phyloP scores from a whole-genome alignment of 805 yeast genomes.

The Candida chilensis region DNA sequence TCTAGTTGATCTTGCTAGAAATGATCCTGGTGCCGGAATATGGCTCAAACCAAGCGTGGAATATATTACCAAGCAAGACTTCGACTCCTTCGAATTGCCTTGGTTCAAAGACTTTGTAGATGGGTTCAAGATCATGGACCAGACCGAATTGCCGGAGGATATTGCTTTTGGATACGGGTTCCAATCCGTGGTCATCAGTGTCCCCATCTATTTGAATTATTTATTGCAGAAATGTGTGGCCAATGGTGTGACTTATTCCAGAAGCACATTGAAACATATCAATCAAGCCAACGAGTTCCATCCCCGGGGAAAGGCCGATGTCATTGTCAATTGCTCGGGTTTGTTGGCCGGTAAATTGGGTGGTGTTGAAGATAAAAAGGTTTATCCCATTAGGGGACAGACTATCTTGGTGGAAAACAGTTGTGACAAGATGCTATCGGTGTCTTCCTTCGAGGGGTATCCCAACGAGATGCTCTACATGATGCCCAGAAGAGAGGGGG shows the following conservation, averaged over 20 bases:
- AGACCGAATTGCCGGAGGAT: conserved; percentile 21
- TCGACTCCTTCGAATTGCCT: conserved; percentile 16
- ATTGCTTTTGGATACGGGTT: conserved; percentile 33
- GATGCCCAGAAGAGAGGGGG: conserved; percentile 73
- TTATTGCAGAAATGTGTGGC: conserved; percentile 33
- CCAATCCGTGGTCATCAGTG: conserved; percentile 50
- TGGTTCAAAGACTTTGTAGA: conserved; percentile 43
- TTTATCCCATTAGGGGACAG: conserved; percentile 54
- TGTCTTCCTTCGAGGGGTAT: conserved; percentile 18
- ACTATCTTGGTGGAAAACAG: conserved; percentile 42
- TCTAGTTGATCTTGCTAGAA: conserved; percentile 33
- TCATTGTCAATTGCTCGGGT: conserved; percentile 54
- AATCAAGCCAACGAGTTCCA: conserved; percentile 39
- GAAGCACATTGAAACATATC: conserved; percentile 31
- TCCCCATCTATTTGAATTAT: conserved; percentile 46
- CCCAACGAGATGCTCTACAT: conserved; percentile 42
- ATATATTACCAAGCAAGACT: conserved; percentile 4
- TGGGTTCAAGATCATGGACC: conserved; percentile 21
- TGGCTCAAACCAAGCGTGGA: conserved; percentile 8
- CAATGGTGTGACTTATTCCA: conserved; percentile 37
- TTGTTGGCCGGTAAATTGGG: conserved; percentile 30
- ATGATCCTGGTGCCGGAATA: conserved; percentile 43
- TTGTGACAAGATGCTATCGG: conserved; percentile 16
- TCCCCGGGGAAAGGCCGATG: conserved; percentile 29
- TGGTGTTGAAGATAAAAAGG: conserved; percentile 34